Evolutionary conservation across 306 rosid genomes (phyloP).

Genomic region (Hippophae rhamnoides): DNA sequence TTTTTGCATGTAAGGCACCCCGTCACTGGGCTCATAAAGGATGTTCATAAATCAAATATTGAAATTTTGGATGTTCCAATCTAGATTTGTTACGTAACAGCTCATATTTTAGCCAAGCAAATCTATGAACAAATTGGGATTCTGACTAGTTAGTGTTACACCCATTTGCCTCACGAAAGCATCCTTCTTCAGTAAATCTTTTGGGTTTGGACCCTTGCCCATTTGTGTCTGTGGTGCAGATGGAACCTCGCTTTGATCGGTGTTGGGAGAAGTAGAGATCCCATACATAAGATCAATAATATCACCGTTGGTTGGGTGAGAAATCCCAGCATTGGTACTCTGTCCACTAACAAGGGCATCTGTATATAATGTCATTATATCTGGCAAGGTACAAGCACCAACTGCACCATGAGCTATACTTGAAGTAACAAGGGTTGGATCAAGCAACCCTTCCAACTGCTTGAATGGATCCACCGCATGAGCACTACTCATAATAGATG

Average conservation of each 20-base stretch:
- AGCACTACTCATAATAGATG: slow-evolving; percentile 29
- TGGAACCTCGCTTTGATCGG: slow-evolving; percentile 26
- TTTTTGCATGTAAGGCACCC: too few relatives aligned
- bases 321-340: slow-evolving; percentile 24
- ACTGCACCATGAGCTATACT: slow-evolving; percentile 24
- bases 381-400: slow-evolving; percentile 34
- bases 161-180: slow-evolving; percentile 86
- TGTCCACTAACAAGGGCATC: slow-evolving; percentile 33
- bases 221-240: slow-evolving; percentile 24
- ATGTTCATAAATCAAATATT: slow-evolving; percentile 13
- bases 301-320: slow-evolving; percentile 31
- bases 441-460: slow-evolving; percentile 76
- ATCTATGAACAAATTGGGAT: slow-evolving; percentile 69
- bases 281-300: slow-evolving; percentile 36
- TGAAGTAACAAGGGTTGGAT: slow-evolving; percentile 27
- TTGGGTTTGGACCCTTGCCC: slow-evolving; percentile 45
- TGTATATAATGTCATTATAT: slow-evolving; percentile 38
- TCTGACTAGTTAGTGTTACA: slow-evolving; percentile 62
- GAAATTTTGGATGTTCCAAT: not conserved
- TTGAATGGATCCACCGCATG: slow-evolving; percentile 53
- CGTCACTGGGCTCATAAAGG: slow-evolving; percentile 1
- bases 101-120: slow-evolving; percentile 42
- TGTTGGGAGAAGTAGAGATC: slow-evolving; percentile 20
- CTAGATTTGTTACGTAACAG: not conserved
- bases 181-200: slow-evolving; percentile 56